phyloP scores from a whole-genome alignment of 2,329 filamentous ascomycete genomes.

The Penicillium digitatum region DNA sequence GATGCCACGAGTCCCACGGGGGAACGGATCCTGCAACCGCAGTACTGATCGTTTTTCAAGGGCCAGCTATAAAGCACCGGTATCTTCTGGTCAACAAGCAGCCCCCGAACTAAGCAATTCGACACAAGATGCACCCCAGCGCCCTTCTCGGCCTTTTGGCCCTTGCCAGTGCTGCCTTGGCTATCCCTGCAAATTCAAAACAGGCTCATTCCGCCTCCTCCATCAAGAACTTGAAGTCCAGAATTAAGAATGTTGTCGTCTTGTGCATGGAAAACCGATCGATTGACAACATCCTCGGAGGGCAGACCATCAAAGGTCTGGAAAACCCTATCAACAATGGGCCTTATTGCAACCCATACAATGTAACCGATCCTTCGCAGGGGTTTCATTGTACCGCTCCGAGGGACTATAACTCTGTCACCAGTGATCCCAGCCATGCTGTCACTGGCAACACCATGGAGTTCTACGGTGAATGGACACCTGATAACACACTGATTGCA shows the following conservation, averaged over 20 bases:
- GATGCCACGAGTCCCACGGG: too few relatives aligned
- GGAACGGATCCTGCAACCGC: too few relatives aligned
- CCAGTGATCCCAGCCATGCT: constrained; percentile 43
- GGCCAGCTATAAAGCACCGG: too few relatives aligned
- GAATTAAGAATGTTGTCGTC: constrained; percentile 38
- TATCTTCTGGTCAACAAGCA: too few relatives aligned
- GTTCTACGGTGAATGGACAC: constrained; percentile 42
- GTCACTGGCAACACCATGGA: constrained; percentile 45
- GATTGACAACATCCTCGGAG: constrained; percentile 45
- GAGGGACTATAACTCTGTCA: constrained; percentile 41
- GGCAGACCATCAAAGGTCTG: constrained; percentile 37
- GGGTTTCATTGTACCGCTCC: constrained; percentile 17
- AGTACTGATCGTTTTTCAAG: too few relatives aligned
- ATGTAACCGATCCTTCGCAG: constrained; percentile 30
- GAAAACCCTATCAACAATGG: constrained; percentile 45
- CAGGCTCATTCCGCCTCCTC: too few relatives aligned
- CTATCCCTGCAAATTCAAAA: too few relatives aligned
- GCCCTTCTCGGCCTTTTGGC: too few relatives aligned
- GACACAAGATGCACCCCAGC: too few relatives aligned
- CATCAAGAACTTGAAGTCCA: constrained; percentile 22
- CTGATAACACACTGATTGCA: constrained; percentile 37
- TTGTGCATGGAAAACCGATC: constrained; percentile 45
- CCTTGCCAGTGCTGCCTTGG: too few relatives aligned
- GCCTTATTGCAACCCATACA: constrained; percentile 42
- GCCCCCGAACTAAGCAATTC: too few relatives aligned